Evolutionary conservation across 108 stramenopile genomes (phyloP).

Genomic region (Pseudonitzschia multiseries): DNA sequence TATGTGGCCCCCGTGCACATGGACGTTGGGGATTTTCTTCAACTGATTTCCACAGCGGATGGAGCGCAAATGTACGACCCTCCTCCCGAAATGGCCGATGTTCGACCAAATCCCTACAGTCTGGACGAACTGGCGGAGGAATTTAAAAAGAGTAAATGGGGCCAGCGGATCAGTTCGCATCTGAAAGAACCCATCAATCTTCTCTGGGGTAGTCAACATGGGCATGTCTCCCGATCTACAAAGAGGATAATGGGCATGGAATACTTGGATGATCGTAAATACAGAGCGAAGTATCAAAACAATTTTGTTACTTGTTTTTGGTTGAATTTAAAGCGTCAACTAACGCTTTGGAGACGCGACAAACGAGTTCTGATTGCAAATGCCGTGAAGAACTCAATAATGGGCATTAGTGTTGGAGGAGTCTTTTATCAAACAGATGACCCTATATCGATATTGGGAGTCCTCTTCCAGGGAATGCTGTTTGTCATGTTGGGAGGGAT

Average conservation of each 20-base stretch:
- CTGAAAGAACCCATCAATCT: constrained; percentile 26
- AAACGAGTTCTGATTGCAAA: constrained; percentile 53
- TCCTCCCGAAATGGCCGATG: constrained; percentile 27
- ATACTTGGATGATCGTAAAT: constrained; percentile 22
- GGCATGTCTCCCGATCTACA: background rate
- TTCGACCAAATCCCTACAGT: constrained; percentile 29
- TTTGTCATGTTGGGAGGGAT: constrained; percentile 79
- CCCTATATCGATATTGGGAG: constrained; percentile 46
- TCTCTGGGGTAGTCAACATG: constrained; percentile 29
- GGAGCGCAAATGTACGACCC: constrained; percentile 38
- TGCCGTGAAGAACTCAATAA: constrained; percentile 58
- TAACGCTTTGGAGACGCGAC: constrained; percentile 60
- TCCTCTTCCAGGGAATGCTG: constrained; percentile 59
- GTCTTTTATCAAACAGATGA: constrained; percentile 65
- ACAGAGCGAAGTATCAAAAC: constrained; percentile 45
- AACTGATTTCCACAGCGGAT: constrained; percentile 60
- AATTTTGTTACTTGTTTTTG: constrained; percentile 40
- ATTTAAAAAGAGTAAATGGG: constrained; percentile 51
- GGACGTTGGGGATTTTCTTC: constrained; percentile 87
- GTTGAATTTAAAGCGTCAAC: constrained; percentile 50
- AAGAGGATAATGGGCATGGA: constrained; percentile 6
- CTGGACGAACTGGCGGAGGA: constrained; percentile 53
- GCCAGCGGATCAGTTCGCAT: constrained; percentile 21
- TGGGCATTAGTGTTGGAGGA: constrained; percentile 74
- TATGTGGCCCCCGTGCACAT: constrained; percentile 61